Evolutionary conservation across 73 alveolate species (phyloP), one percentile per base, ranked within the genome.

Genomic region (Tetrahymena thermophila): DNA sequence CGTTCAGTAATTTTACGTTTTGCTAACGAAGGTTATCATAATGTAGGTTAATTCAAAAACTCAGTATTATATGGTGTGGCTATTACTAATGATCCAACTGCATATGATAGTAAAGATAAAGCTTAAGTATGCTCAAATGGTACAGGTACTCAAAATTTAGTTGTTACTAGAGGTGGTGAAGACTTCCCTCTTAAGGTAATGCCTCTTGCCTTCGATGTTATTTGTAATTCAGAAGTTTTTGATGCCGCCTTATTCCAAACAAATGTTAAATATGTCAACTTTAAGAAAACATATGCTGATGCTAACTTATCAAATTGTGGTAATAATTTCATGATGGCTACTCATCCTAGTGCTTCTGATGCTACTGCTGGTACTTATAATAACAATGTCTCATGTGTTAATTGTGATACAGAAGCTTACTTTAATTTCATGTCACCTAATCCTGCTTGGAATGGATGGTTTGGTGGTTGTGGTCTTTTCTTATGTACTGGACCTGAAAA

Each of bases 401-500:
- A 95, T 44, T 95, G 97, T 43, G 95, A 85, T 42, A 42, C 25
- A 15, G 93, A 94, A 71, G 95, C 95, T 21, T 89, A 85, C 14
- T 94, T 38, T 42, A 85, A 85, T n/a, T 94, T 94, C 83, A 84
- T 40, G 84, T 85, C 83, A 56, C 97, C 97, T 55, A 57, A 95
- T 95, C 94, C 84, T 37, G 35, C 97, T 38, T 84, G 85, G 84
- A 17, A 85, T 42, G 97, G 97, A 43, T 95, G 95, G 95, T 50
- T 34, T 50, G 97, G 97, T 43, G 97, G 97, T 50, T 95, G 97
- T 93, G 97, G 97, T 34, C 85, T 83, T 37, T 43, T 95, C 95
- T 37, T 43, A 31, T 95, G 97, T 71, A 95, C 94, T 50, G 97
- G 97, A 35, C 85, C 71, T 31, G 89, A 85, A 23, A 95, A 95